These are phyloP conservation scores for Serendipita sp. DNA, from an alignment of 768 basidiomycete genomes.

Conservation along the genomic window DNA sequence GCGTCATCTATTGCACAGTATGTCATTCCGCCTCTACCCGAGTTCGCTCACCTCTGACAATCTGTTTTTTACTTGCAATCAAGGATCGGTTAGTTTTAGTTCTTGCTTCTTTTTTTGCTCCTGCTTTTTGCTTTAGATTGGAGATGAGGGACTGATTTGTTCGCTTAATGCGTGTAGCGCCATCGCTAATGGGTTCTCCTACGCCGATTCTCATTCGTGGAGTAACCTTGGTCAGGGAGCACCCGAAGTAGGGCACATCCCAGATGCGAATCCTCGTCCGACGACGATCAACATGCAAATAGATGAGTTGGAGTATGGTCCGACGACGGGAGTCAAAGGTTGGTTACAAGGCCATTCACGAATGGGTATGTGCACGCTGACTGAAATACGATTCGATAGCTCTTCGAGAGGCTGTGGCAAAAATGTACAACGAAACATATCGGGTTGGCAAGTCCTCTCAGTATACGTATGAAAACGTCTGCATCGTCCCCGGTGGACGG, in stretches of 20 bases:
- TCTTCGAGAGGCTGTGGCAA: slow-evolving; percentile 77
- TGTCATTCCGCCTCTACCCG: slow-evolving; percentile 20
- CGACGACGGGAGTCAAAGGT: slow-evolving; percentile 84
- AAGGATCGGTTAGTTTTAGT: too few relatives aligned
- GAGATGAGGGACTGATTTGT: too few relatives aligned
- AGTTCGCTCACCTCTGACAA: too few relatives aligned
- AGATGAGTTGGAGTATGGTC: slow-evolving; percentile 78
- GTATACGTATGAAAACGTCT: slow-evolving; percentile 79
- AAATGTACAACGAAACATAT: slow-evolving; percentile 78
- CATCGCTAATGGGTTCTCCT: slow-evolving; percentile 87
- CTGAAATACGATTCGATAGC: slow-evolving; percentile 22
- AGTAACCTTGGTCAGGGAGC: slow-evolving; percentile 84
- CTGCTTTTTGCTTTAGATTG: not conserved
- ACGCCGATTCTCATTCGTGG: slow-evolving; percentile 46
- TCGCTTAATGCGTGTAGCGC: slow-evolving; percentile 21
- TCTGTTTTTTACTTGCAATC: too few relatives aligned
- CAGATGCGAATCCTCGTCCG: slow-evolving; percentile 52
- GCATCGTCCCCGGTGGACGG: slow-evolving; percentile 88
- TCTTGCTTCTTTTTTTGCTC: too few relatives aligned
- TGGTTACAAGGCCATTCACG: slow-evolving; percentile 6
- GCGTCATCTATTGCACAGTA: slow-evolving; percentile 71
- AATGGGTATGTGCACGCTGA: not conserved
- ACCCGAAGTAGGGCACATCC: slow-evolving; percentile 75
- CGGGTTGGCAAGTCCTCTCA: slow-evolving; percentile 63
- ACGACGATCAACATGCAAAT: slow-evolving; percentile 44